phyloP scores from a whole-genome alignment of 2,329 filamentous ascomycete genomes.

The Dryadomyces quercivorus region DNA sequence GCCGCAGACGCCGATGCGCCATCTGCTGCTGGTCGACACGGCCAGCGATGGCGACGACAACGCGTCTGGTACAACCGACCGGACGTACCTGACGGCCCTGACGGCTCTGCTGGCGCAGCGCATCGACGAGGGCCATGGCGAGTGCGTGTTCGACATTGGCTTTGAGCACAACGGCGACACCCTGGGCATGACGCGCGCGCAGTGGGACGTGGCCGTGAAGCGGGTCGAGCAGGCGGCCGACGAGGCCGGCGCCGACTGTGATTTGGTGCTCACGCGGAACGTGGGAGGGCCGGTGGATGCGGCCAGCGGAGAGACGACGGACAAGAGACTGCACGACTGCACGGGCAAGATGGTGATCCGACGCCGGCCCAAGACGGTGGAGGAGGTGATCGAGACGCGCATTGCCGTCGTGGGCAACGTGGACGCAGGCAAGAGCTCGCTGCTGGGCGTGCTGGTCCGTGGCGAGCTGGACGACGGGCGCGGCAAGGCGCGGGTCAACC shows the following conservation, averaged over 20 bases:
- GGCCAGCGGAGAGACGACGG: background rate
- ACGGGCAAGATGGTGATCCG: constrained; percentile 83
- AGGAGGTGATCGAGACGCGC: constrained; percentile 87
- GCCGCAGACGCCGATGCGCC: constrained; percentile 56
- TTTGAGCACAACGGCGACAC: constrained; percentile 81
- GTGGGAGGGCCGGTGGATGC: constrained; percentile 69
- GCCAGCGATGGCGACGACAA: constrained; percentile 45
- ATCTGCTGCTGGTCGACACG: constrained; percentile 50
- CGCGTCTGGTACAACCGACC: too few relatives aligned
- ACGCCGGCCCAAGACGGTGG: constrained; percentile 57
- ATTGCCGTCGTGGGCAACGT: constrained; percentile 97
- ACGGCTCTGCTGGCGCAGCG: constrained; percentile 53
- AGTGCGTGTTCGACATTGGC: constrained; percentile 84
- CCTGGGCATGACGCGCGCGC: constrained; percentile 60
- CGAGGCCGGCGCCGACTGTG: constrained; percentile 58
- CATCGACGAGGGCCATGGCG: constrained; percentile 73
- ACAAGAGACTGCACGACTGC: constrained; percentile 43
- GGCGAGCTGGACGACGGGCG: constrained; percentile 89
- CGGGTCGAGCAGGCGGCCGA: constrained; percentile 55
- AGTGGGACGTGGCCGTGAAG: constrained; percentile 63
- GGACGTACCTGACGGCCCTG: constrained; percentile 51
- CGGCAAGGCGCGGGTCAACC: constrained; percentile 84
- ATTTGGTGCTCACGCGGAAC: constrained; percentile 79
- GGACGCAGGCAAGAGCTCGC: constrained; percentile 92
- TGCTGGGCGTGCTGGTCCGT: constrained; percentile 91